Conservation (phyloP, 2,329 filamentous ascomycete species). For the Arthrinium phaeospermum region DNA sequence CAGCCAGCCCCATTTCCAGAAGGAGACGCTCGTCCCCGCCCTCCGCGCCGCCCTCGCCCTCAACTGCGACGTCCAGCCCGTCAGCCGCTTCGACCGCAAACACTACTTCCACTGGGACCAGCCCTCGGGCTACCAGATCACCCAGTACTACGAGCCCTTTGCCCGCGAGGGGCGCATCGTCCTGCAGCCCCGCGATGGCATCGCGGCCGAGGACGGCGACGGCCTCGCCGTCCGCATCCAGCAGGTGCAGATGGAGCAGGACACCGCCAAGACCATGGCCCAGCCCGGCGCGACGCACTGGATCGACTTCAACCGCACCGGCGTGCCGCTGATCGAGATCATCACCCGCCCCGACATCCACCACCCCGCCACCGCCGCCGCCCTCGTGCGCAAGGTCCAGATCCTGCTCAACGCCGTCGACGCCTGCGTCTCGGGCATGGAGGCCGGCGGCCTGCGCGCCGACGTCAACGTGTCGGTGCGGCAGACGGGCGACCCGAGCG, state of each 20-base stretch:
- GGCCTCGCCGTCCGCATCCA: slow-evolving; percentile 81
- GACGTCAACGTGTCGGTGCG: slow-evolving; percentile 95
- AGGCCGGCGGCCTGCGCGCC: slow-evolving; percentile 85
- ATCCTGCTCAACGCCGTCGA: slow-evolving; percentile 78
- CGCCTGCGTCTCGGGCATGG: slow-evolving; percentile 90
- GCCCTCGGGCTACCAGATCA: slow-evolving; percentile 95
- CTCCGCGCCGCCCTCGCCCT: slow-evolving; percentile 86
- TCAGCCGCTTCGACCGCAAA: slow-evolving; percentile 91
- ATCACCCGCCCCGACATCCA: slow-evolving; percentile 92
- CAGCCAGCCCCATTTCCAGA: slow-evolving; percentile 85
- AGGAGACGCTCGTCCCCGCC: slow-evolving; percentile 84
- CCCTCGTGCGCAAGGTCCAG: slow-evolving; percentile 89
- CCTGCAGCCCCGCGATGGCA: slow-evolving; percentile 77
- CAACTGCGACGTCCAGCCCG: slow-evolving; percentile 75
- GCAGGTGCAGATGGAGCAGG: slow-evolving; percentile 96
- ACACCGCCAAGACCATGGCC: slow-evolving; percentile 91
- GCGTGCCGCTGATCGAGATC: slow-evolving; percentile 90
- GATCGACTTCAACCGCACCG: slow-evolving; percentile 93
- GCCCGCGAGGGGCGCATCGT: slow-evolving; percentile 74
- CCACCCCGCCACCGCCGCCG: slow-evolving; percentile 83
- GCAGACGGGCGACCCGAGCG: slow-evolving; percentile 51
- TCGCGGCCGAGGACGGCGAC: slow-evolving; percentile 74
- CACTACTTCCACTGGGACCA: slow-evolving; percentile 99
- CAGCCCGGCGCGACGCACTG: slow-evolving; percentile 76
- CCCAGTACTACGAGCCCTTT: slow-evolving; percentile 85